These are phyloP conservation scores for Phytopythium helicoides DNA, from an alignment of 352 stramenopile genomes.

Conservation along the genomic window DNA sequence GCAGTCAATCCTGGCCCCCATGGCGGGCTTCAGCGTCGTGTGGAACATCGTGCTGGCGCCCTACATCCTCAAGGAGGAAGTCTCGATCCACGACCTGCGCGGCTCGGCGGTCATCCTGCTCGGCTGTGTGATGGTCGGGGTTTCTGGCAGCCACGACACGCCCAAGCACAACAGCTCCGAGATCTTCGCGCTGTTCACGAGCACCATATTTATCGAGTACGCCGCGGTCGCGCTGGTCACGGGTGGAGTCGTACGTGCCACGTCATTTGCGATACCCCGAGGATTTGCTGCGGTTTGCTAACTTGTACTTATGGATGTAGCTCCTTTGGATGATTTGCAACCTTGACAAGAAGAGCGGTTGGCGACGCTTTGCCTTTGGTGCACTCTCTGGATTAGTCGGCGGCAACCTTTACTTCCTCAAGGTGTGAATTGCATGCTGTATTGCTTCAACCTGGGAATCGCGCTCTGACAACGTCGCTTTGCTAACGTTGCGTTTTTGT, in stretches of 20 bases:
- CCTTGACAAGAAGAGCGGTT: slow-evolving; percentile 58
- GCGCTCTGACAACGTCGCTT: slow-evolving; percentile 7
- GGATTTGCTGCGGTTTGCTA: neutral
- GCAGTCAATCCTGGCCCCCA: slow-evolving; percentile 83
- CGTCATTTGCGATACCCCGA: neutral
- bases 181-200: slow-evolving; percentile 77
- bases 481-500: neutral
- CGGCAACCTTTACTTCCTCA: slow-evolving; percentile 87
- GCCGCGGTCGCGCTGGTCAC: slow-evolving; percentile 34
- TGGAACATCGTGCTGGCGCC: slow-evolving; percentile 87
- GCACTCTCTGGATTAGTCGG: slow-evolving; percentile 76
- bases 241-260: slow-evolving; percentile 40
- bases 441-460: neutral
- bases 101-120: slow-evolving; percentile 74
- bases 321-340: slow-evolving; percentile 74
- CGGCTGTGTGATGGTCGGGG: slow-evolving; percentile 69
- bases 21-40: slow-evolving; percentile 86
- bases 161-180: slow-evolving; percentile 71
- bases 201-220: slow-evolving; percentile 73
- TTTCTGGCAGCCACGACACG: slow-evolving; percentile 80
- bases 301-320: slow-evolving; percentile 18
- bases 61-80: slow-evolving; percentile 76
- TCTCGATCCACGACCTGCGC: slow-evolving; percentile 71
- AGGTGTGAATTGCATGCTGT: slow-evolving; percentile 30
- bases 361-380: slow-evolving; percentile 78